Percentiles rank a stretch among this genome's conserved stretches.
These are phyloP conservation scores for Penicillium mononematosum DNA, from an alignment of 495 filamentous ascomycete genomes.

Conservation along the genomic window DNA sequence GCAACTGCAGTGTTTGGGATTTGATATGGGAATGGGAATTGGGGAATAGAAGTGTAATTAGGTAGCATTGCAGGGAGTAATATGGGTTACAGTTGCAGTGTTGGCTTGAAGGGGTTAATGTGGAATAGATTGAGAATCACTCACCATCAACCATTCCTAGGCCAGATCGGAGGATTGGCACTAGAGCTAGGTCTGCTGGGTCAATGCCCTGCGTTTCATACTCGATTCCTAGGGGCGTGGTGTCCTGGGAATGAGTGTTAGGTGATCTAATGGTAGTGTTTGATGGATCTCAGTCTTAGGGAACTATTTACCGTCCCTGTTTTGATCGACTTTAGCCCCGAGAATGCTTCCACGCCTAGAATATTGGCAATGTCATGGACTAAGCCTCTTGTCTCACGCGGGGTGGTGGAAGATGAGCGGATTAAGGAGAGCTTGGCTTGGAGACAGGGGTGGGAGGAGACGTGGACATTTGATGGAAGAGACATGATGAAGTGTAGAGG, in stretches of 20 bases:
- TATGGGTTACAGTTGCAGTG: not conserved
- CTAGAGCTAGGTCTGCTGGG: conserved; percentile 70
- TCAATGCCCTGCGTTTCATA: conserved; percentile 61
- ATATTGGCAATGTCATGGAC: conserved; percentile 85
- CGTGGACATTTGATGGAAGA: conserved; percentile 56
- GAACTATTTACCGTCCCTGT: conserved; percentile 32
- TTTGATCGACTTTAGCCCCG: conserved; percentile 54
- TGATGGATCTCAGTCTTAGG: not conserved
- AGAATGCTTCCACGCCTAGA: conserved; percentile 77
- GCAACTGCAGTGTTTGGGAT: not conserved
- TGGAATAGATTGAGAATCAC: not conserved
- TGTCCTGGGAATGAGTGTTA: conserved; percentile 49
- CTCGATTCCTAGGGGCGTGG: conserved; percentile 69
- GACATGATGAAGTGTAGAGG: conserved; percentile 25
- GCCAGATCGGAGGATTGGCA: conserved; percentile 89
- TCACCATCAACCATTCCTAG: conserved; percentile 82
- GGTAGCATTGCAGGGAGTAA: not conserved
- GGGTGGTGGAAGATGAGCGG: conserved; percentile 64
- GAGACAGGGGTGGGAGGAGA: conserved; percentile 84
- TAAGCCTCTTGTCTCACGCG: conserved; percentile 74
- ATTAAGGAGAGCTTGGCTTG: conserved; percentile 87
- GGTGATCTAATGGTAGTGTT: not conserved
- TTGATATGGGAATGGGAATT: conserved; percentile 2
- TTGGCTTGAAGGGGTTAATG: not conserved
- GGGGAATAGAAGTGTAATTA: not conserved